Evolutionary conservation across 345 rosid species (phyloP).

Genomic region (Hypericum perforatum): DNA sequence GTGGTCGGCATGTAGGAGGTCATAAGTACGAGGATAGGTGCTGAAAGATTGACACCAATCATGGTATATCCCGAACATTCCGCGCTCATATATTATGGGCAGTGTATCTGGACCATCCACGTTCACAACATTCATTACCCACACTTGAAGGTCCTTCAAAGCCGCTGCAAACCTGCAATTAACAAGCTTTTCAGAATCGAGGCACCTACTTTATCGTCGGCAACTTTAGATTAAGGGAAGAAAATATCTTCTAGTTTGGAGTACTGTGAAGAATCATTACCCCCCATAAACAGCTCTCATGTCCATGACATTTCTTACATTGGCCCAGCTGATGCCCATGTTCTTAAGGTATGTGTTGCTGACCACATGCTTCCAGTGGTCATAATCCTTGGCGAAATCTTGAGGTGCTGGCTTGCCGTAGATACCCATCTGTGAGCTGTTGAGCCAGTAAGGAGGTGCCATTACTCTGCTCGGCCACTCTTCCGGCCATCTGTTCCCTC

Average conservation of each 20-base stretch:
- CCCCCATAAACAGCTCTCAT: conserved; percentile 95
- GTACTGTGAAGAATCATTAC: conserved; percentile 18
- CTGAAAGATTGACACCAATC: conserved; percentile 95
- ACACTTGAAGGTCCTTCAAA: conserved; percentile 53
- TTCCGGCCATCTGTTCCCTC: conserved; percentile 72
- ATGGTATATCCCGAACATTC: conserved; percentile 82
- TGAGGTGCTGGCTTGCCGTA: conserved; percentile 80
- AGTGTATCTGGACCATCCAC: conserved; percentile 75
- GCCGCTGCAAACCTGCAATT: conserved; percentile 75
- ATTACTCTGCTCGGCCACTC: conserved; percentile 64
- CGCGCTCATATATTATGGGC: conserved; percentile 84
- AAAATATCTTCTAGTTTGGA: no score
- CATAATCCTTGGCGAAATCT: conserved; percentile 62
- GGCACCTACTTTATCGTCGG: no score
- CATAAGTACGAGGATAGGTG: conserved; percentile 73
- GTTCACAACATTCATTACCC: conserved; percentile 85
- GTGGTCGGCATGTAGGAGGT: conserved; percentile 87
- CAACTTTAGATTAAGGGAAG: no score
- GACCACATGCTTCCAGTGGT: conserved; percentile 75
- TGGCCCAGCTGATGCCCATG: conserved; percentile 72
- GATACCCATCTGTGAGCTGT: conserved; percentile 83
- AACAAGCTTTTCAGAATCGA: not conserved
- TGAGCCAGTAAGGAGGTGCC: conserved; percentile 70
- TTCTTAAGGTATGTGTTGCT: conserved; percentile 55
- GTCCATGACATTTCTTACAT: conserved; percentile 86